Base-by-base conservation (phyloP, 768 basidiomycete genomes). In the Boletus barrowsii region DNA sequence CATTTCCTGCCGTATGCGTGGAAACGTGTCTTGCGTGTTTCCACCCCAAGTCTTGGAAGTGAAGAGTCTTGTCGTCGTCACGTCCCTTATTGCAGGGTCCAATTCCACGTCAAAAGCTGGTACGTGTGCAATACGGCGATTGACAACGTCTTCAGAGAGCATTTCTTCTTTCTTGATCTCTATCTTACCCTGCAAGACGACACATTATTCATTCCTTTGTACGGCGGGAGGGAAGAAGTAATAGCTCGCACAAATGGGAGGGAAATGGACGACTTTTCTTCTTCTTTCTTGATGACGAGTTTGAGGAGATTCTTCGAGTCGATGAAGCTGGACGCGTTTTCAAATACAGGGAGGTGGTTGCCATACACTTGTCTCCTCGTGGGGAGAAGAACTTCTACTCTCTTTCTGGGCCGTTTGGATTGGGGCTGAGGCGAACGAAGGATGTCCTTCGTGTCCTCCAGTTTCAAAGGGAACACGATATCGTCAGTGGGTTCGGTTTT, bases 71-170 rank as follows among this genome's bases (percentile, higher is more conserved):
- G 57, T 57, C 1, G 63, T 65, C 9, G 55, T 64, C 0, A 57
- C 60, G n/a, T 65, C 57, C 40, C 60, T 54, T 37, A 56, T 52
- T 0, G 13, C 42, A 2, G 55, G 60, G n/a, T 62, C 63, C 22
- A 62, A 30, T 35, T 17, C 26, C 1, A 64, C 55, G 15, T 62
- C 47, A 20, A 41, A 53, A 18, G 51, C 33, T 3, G 53, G 36
- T 6, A 53, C 9, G 33, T 47, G 42, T 5, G 46, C 56, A 18
- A 58, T n/a, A 3, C 59, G 47, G 10, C 45, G 46, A n/a, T 54
- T 42, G 44, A 61, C 56, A 37, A 65, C 64, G 17, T 60, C 58
- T 18, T 63, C 61, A 1, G 56, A 63, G 24, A 66, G 59, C n/a
- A 62, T 35, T 35, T 65, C 58, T 17, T 62, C 58, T 10, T 56